Base-by-base conservation (phyloP, 2,329 filamentous ascomycete genomes). In the Venturiaceae sp. region DNA sequence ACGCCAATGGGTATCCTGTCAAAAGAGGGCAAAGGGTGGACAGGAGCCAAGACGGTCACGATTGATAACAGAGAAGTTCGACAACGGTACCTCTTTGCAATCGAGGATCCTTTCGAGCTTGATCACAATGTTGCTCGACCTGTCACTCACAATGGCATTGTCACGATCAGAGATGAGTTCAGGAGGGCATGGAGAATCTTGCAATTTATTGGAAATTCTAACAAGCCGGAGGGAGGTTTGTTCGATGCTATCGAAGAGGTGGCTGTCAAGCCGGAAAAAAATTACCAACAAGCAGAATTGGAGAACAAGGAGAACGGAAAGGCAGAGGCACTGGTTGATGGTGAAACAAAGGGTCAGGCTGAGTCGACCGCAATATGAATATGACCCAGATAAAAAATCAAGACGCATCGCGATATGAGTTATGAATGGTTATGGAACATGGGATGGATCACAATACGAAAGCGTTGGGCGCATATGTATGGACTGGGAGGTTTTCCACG, bases 101-200 rank as follows among this genome's bases (percentile, higher is more conserved):
- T 96, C 61, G 92, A 96, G 68, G 92, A 96, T 69, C 92, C 92
- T 0, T 96, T 96, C 66, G 90, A 96, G 74, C 73, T 85, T 2
- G 85, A 90, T 41, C 90, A 96, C 72, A 96, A 96, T 65, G 87
- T 96, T 34, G 92, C 88, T 3, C 80, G 90, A 54, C 95, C 90
- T 0, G 90, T 96, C 1, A 91, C 87, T 6, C 88, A 92, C 66
- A 82, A 85, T 61, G 90, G 90, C 2, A 89, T 95, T 62, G 85
- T 89, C 1, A 81, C 86, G 0, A 94, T 95, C 60, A 80, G 89
- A 41, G 87, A 94, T 65, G 90, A 96, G 71, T 94, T 95, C 66
- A 81, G 89, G 19, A 81, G 90, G 21, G 90, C 89, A 2, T 88
- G 88, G 82, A 77, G 82, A 36, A 86, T 95, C 60, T 83, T 92